phyloP scores from a whole-genome alignment of 345 rosid species.

The Murraya paniculata region DNA sequence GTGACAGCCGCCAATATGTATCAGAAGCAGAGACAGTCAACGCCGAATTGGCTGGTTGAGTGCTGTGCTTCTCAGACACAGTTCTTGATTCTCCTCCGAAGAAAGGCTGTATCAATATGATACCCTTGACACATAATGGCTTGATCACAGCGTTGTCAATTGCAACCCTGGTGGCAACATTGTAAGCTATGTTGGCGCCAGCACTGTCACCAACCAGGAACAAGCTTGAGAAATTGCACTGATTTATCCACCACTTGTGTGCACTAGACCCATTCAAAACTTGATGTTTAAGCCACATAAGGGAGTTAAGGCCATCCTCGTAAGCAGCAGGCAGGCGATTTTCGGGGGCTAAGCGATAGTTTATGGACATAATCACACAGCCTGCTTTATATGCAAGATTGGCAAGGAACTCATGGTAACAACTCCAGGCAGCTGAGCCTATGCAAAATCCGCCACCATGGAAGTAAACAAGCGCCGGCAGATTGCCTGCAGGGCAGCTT shows the following conservation, averaged over 20 bases:
- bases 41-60: slow-evolving; percentile 44
- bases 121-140: slow-evolving; percentile 40
- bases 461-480: slow-evolving; percentile 63
- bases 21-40: slow-evolving; percentile 61
- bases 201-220: slow-evolving; percentile 76
- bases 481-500: slow-evolving; percentile 22
- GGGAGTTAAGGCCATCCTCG: slow-evolving; percentile 55
- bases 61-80: slow-evolving; percentile 44
- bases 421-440: slow-evolving; percentile 67
- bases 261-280: slow-evolving; percentile 27
- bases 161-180: slow-evolving; percentile 37
- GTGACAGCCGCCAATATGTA: slow-evolving; percentile 74
- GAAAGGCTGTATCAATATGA: slow-evolving; percentile 60
- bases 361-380: slow-evolving; percentile 47
- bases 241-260: slow-evolving; percentile 44
- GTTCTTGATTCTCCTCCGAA: slow-evolving; percentile 69
- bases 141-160: slow-evolving; percentile 7
- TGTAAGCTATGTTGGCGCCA: slow-evolving; percentile 64
- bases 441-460: slow-evolving; percentile 78
- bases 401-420: slow-evolving; percentile 60
- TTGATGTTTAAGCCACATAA: slow-evolving; percentile 58
- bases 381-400: slow-evolving; percentile 41
- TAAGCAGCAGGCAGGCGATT: slow-evolving; percentile 63
- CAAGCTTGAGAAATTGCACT: slow-evolving; percentile 42
- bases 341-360: slow-evolving; percentile 65